Evolutionary conservation across 345 rosid genomes (phyloP).

Genomic region (Heritiera fomes): DNA sequence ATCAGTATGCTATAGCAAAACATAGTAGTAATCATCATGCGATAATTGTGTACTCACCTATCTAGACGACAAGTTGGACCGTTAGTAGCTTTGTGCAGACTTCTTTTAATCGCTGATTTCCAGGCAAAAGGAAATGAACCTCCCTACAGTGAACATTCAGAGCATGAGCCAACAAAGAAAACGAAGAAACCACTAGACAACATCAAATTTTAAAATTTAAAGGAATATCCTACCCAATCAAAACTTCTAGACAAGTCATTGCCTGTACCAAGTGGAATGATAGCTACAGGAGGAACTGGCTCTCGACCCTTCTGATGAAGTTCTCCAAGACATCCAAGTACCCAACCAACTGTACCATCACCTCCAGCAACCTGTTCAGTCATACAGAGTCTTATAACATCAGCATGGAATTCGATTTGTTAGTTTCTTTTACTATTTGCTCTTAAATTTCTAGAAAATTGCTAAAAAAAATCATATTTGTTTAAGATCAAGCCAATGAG

Average conservation of each 20-base stretch:
- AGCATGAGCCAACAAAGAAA: slow-evolving; percentile 25
- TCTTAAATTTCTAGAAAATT: neutral
- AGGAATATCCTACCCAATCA: slow-evolving; percentile 75
- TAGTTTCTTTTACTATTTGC: neutral
- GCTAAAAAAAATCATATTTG: neutral
- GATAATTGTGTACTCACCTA: slow-evolving; percentile 45
- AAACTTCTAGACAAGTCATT: slow-evolving; percentile 93
- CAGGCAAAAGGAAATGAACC: slow-evolving; percentile 95
- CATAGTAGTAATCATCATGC: neutral
- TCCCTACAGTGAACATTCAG: slow-evolving; percentile 55
- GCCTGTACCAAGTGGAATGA: slow-evolving; percentile 96
- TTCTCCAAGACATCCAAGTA: slow-evolving; percentile 77
- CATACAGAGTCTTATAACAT: slow-evolving; percentile 21
- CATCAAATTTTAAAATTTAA: slow-evolving; percentile 14
- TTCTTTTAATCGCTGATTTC: slow-evolving; percentile 87
- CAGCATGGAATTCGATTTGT: neutral
- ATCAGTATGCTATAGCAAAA: neutral
- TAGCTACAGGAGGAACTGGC: slow-evolving; percentile 86
- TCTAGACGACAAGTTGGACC: slow-evolving; percentile 73
- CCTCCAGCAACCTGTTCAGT: slow-evolving; percentile 94
- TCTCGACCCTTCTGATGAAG: slow-evolving; percentile 51
- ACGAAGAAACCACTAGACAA: slow-evolving; percentile 20
- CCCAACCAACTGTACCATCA: slow-evolving; percentile 99
- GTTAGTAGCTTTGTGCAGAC: slow-evolving; percentile 58
- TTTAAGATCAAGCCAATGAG: neutral